phyloP scores from a whole-genome alignment of 2,329 filamentous ascomycete species.

The Ophiosphaerella korrae region DNA sequence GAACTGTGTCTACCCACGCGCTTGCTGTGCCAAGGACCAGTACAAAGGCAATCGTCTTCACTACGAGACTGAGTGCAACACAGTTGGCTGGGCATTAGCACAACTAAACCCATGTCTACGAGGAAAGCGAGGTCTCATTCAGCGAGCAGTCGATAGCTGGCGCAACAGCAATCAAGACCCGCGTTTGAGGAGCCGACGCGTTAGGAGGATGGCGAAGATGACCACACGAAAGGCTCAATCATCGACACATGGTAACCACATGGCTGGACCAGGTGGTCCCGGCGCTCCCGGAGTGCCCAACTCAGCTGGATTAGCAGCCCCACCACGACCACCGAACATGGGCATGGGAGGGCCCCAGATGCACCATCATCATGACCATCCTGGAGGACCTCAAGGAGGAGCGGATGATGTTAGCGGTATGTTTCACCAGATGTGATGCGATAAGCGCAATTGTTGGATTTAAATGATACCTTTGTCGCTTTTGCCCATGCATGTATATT shows the following conservation, averaged over 20 bases:
- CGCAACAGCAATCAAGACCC: conserved; percentile 98
- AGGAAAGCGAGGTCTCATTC: conserved; percentile 93
- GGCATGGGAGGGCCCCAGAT: conserved; percentile 69
- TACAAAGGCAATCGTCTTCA: conserved; percentile 94
- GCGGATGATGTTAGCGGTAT: conserved; percentile 92
- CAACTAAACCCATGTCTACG: conserved; percentile 89
- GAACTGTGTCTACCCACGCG: conserved; percentile 96
- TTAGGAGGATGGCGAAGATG: conserved; percentile 95
- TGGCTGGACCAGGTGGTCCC: conserved; percentile 67
- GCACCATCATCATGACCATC: conserved; percentile 75
- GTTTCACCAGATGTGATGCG: conserved; percentile 85
- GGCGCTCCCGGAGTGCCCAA: conserved; percentile 69
- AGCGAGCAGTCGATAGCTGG: conserved; percentile 97
- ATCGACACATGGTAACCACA: conserved; percentile 65
- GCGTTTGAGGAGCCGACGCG: conserved; percentile 84
- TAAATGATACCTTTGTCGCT: conserved; percentile 51
- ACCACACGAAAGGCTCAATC: conserved; percentile 77
- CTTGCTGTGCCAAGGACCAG: conserved; percentile 92
- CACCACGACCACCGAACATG: conserved; percentile 68
- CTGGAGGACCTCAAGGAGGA: conserved; percentile 68
- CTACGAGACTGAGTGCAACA: conserved; percentile 98
- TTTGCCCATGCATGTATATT: conserved; percentile 50
- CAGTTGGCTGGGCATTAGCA: conserved; percentile 98
- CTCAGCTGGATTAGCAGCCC: conserved; percentile 65
- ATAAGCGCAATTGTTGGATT: conserved; percentile 45